Evolutionary conservation across 805 yeast genomes (phyloP), one percentile per base, ranked within the genome.

Genomic region (Wickerhamiella galacta): DNA sequence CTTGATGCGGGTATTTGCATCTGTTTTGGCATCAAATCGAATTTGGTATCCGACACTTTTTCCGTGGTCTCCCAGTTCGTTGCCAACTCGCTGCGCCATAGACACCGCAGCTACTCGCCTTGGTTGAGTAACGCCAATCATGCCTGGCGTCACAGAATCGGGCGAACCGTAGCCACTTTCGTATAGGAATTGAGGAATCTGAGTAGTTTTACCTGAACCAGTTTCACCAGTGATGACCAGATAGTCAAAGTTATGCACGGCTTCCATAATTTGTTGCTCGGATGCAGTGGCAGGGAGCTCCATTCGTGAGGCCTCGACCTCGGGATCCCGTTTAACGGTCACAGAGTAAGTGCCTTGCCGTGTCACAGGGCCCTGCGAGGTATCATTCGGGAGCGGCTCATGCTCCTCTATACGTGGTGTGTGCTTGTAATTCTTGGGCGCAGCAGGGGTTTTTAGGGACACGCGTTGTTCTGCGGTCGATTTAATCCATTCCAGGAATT

Each of bases 131-230:
- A 90, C 65, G 36, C 95, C 98, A 46, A 90, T 81, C 85, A 87
- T 77, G 1, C 96, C 96, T 0, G 94, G 87, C 9, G 72, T 70
- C 6, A 70, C 71, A 5, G 71, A 58, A 4, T 58, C 57, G 6
- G 65, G 63, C 5, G 51, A 43, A 4, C 95, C 95, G 49, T 76
- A 87, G 1, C 96, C 96, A 1, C 93, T 71, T 55, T 90, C 99
- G 49, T 73, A 82, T 28, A 90, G 56, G 48, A 90, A 90, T 52
- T 90, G 99, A 0, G 99, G 98, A 4, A 90, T 85, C 56, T 90
- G 99, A 0, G 99, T 90, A 1, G 98, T 90, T 53, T 90, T 90
- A 56, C 98, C 98, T 2, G 95, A 83, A 46, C 98, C 98, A 1
- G 98, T 90, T 47, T 85, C 96, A 63, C 98, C 98, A 59, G 95